Evolutionary conservation across 1,284 basidiomycete genomes (phyloP), one percentile per base, ranked within the genome.

Genomic region (Rhodofomes roseus): DNA sequence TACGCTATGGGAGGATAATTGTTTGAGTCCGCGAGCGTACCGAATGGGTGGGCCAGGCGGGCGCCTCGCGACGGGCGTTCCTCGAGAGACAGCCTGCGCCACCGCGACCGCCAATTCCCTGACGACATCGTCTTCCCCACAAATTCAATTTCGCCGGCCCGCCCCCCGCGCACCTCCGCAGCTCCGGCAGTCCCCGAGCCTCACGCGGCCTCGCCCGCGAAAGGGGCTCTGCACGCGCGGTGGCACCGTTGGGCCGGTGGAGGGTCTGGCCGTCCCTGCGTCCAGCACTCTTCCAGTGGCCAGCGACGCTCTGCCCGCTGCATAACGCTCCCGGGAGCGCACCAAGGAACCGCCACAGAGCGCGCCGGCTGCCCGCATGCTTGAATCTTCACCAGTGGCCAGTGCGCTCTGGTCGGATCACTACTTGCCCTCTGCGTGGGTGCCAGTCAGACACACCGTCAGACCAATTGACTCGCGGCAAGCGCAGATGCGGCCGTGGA

Each of bases 321-420:
- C n/a, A n/a, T n/a, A n/a, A n/a, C n/a, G n/a, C n/a, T n/a, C n/a
- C n/a, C n/a, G n/a, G n/a, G n/a, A n/a, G n/a, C 43, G 43, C 23
- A 25, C 43, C 8, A 46, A 46, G 14, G 22, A 46, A 46, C 23
- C 25, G 20, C 48, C 29, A 51, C 20, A 11, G 18, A 23, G 31
- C 20, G 14, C 48, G 31, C 31, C n/a, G 29, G 50, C 31, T 22
- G 31, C 31, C n/a, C n/a, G 20, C 31, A 22, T 18, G 50, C 20
- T 37, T 25, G 12, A 34, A 52, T 14, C 2, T 34, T 36, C 50
- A 22, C 34, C 50, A 29, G 46, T 29, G 14, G 14, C 4, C 50
- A 52, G 50, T 36, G 31, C 50, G 50, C 31, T 52, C 31, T 52
- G 31, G 50, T 52, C 50, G 50, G 50, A 52, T 52, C 46, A 50